Evolutionary conservation across 495 filamentous ascomycete species (phyloP).

Genomic region (Podospora australis): DNA sequence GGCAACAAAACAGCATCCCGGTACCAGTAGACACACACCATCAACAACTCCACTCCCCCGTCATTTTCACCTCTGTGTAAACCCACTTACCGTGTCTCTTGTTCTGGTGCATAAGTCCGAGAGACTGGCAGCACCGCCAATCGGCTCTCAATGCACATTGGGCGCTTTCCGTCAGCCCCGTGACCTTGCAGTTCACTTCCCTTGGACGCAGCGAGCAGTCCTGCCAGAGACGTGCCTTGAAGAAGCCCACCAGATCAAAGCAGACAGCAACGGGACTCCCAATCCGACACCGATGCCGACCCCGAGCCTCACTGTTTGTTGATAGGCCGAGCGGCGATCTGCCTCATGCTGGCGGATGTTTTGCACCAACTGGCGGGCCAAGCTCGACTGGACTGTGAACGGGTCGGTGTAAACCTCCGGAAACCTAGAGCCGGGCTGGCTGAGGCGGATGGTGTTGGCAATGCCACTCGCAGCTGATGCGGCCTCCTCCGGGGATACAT

Average conservation of each 20-base stretch:
- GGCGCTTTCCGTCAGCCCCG: neutral
- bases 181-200: conserved; percentile 1
- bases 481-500: neutral
- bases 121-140: neutral
- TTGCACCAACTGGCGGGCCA: conserved; percentile 4
- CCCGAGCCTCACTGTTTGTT: neutral
- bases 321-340: neutral
- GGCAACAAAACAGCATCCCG: too few species aligned
- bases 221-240: conserved; percentile 1
- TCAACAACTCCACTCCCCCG: too few species aligned
- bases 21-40: too few species aligned
- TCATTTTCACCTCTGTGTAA: too few species aligned
- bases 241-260: conserved; percentile 2
- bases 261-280: conserved; percentile 5
- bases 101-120: too few species aligned
- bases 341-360: conserved; percentile 8
- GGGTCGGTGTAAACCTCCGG: conserved; percentile 1
- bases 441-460: conserved; percentile 6
- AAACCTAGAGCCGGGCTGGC: conserved; percentile 6
- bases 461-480: conserved; percentile 2
- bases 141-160: conserved; percentile 1
- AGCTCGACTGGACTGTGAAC: conserved; percentile 5
- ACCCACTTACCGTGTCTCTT: too few species aligned
- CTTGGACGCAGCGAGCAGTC: conserved; percentile 1
- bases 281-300: conserved; percentile 3